These are phyloP conservation scores for Aotearoamyces nothofagi DNA, from an alignment of 2,329 filamentous ascomycete genomes.

Conservation along the genomic window DNA sequence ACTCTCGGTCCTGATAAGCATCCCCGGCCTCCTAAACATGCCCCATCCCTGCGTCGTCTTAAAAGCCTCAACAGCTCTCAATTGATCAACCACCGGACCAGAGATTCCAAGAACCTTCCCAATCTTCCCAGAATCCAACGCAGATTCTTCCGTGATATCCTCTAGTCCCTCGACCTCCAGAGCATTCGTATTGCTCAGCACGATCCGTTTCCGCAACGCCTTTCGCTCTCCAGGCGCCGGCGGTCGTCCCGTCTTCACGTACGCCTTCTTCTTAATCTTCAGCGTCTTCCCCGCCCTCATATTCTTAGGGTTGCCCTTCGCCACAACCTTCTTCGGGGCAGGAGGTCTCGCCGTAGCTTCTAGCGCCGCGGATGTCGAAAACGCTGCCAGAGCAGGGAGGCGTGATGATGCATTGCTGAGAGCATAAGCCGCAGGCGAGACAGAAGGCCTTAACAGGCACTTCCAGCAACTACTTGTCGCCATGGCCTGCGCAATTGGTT, in stretches of 20 bases:
- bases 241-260: slow-evolving; percentile 26
- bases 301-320: slow-evolving; percentile 1
- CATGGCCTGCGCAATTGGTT: slow-evolving; percentile 25
- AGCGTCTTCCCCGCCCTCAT: slow-evolving; percentile 10
- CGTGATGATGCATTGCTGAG: slow-evolving; percentile 16
- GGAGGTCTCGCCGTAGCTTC: slow-evolving; percentile 1
- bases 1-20: slow-evolving; percentile 67
- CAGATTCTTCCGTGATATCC: slow-evolving; percentile 38
- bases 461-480: slow-evolving; percentile 41
- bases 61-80: slow-evolving; percentile 79
- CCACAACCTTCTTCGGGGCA: slow-evolving; percentile 4
- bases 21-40: slow-evolving; percentile 68
- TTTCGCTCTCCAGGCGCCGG: slow-evolving; percentile 70
- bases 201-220: slow-evolving; percentile 73
- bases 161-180: slow-evolving; percentile 56
- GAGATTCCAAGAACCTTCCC: slow-evolving; percentile 59
- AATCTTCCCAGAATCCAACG: slow-evolving; percentile 36
- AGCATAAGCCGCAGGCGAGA: slow-evolving; percentile 8
- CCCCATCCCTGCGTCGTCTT: slow-evolving; percentile 81
- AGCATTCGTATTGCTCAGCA: slow-evolving; percentile 89
- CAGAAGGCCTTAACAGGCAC: slow-evolving; percentile 34
- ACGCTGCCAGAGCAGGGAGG: slow-evolving; percentile 30
- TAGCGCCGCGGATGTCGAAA: slow-evolving; percentile 21
- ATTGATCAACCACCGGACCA: slow-evolving; percentile 55
- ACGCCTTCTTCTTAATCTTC: slow-evolving; percentile 32